Base-by-base conservation (phyloP, 2,329 filamentous ascomycete species). In the Sporothrix humicola region DNA sequence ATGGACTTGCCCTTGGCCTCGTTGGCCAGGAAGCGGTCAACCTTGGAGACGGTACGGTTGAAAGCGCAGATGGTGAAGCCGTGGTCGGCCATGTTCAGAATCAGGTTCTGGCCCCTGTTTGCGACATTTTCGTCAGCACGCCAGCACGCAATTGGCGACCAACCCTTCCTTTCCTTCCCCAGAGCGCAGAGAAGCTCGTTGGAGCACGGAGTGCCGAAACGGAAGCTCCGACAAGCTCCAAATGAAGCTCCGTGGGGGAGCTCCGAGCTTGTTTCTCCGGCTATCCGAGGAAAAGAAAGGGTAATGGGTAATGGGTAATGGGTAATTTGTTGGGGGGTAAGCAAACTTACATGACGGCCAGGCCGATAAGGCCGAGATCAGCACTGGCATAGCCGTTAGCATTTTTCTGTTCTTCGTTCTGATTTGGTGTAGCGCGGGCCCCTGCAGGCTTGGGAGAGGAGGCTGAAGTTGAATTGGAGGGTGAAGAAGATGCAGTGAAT, bases 41-140 rank as follows among this genome's bases (percentile, higher is more conserved):
- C 96, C 91, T 99, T 99, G 85, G 94, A 90, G 79, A 98, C 93
- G 80, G 96, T 99, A 85, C 96, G 93, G 92, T 99, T 99, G 91
- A 93, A 99, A 79, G 95, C 96, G 85, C 95, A 93, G 82, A 99
- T 93, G 83, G 94, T 98, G 90, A 97, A 98, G 82, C 95, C 92
- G 81, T 95, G 90, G 84, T 96, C 93, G 80, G 93, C 93, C 86
- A 92, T 93, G 85, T 96, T 96, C 82, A 96, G 85, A 84, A 96
- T 95, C 85, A 96, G 87, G 87, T 95, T 96, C 88, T 95, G 92
- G 83, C 88, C 89, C 89, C 87, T 89, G 76, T 31, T 59, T 23
- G 48, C 71, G 20, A 63, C 12, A 74, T 50, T 42, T 37, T 37
- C 31, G 31, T 37, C 31, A 37, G 31, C 31, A 37, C 58, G 58